phyloP scores from a whole-genome alignment of 148 eudicot species.

The Vaccinium myrtillus region DNA sequence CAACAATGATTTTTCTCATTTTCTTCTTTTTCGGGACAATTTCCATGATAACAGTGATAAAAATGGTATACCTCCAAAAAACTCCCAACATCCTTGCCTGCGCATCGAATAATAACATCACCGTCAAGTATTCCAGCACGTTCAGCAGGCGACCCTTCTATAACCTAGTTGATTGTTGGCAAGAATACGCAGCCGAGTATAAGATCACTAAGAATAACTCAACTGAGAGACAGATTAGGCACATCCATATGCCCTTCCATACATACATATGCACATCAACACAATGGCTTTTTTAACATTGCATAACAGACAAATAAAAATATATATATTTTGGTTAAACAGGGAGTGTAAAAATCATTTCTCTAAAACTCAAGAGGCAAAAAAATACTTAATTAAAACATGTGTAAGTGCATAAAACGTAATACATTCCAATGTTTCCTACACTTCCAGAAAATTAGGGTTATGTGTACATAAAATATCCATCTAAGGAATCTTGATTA shows the following conservation, averaged over 20 bases:
- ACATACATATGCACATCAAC: neutral
- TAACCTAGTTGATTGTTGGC: neutral
- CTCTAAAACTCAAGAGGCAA: neutral
- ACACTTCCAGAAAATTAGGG: neutral
- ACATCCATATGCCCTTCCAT: neutral
- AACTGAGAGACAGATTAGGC: neutral
- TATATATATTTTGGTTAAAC: neutral
- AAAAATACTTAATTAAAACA: neutral
- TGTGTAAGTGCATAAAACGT: neutral
- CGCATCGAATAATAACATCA: conserved; percentile 1
- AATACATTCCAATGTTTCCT: neutral
- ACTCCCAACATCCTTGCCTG: neutral
- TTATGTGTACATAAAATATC: neutral
- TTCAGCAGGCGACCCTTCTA: neutral
- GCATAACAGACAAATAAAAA: neutral
- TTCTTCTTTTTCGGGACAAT: neutral
- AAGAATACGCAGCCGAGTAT: neutral
- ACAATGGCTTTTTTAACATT: neutral
- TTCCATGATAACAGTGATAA: neutral
- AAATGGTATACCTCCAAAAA: neutral
- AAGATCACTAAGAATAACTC: neutral
- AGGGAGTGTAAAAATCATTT: neutral
- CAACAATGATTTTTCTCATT: neutral
- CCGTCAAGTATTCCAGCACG: neutral
- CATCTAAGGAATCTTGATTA: neutral